Conservation (phyloP, 257 asterid genomes). For the Echites panduratus region DNA sequence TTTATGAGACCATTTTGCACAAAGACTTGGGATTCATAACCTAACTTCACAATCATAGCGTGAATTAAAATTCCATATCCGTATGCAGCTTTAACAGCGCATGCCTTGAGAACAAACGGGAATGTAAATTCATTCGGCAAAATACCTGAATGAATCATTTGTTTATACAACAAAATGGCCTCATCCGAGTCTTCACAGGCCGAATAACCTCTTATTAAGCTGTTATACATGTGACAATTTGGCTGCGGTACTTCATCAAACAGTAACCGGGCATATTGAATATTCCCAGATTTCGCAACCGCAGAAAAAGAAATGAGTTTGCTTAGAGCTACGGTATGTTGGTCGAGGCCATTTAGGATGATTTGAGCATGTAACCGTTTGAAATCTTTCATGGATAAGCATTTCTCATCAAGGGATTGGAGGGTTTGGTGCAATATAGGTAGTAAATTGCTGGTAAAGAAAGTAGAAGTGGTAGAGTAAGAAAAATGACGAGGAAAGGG, state of each 20-base stretch:
- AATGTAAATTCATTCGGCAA: conserved; percentile 24
- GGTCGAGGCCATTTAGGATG: conserved; percentile 19
- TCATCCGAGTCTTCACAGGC: background rate
- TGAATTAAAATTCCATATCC: conserved; percentile 17
- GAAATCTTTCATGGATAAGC: conserved; percentile 16
- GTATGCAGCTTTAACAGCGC: conserved; percentile 1
- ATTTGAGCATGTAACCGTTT: conserved; percentile 18
- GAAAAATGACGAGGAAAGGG: background rate
- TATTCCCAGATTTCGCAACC: conserved; percentile 18
- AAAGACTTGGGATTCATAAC: conserved; percentile 23
- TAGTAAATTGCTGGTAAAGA: background rate
- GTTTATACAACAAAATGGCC: conserved; percentile 14
- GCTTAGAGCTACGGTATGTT: conserved; percentile 16
- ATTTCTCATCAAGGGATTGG: conserved; percentile 11
- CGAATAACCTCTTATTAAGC: conserved; percentile 27
- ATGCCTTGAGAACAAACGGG: conserved; percentile 27
- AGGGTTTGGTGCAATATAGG: background rate
- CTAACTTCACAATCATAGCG: conserved; percentile 19
- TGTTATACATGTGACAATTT: conserved; percentile 21
- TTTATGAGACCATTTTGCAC: conserved; percentile 26
- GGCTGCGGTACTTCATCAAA: conserved; percentile 17
- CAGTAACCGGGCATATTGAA: conserved; percentile 14
- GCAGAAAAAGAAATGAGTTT: conserved; percentile 18
- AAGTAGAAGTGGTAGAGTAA: background rate
- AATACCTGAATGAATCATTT: conserved; percentile 14